Evolutionary conservation across 2,329 filamentous ascomycete species (phyloP).

Genomic region (Ophiosphaerella korrae): DNA sequence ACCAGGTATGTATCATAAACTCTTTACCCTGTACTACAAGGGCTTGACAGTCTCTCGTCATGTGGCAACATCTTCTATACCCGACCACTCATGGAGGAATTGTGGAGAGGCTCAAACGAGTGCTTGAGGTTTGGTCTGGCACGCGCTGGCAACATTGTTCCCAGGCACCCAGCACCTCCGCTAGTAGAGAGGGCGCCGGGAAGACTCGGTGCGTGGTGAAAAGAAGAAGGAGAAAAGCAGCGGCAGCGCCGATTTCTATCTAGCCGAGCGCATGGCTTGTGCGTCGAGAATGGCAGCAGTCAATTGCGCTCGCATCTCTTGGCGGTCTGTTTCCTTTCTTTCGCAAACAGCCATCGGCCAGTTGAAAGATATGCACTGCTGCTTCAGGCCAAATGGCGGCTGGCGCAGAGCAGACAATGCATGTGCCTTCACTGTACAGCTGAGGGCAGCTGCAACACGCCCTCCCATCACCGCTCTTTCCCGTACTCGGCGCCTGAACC

Average conservation of each 20-base stretch:
- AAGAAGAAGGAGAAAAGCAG: slow-evolving; percentile 13
- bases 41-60: neutral
- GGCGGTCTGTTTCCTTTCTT: slow-evolving; percentile 16
- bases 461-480: slow-evolving; percentile 27
- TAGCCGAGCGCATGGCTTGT: slow-evolving; percentile 12
- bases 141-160: slow-evolving; percentile 35
- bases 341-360: slow-evolving; percentile 22
- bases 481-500: slow-evolving; percentile 22
- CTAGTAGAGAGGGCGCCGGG: slow-evolving; percentile 34
- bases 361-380: slow-evolving; percentile 29
- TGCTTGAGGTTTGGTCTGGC: slow-evolving; percentile 40
- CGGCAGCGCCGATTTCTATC: slow-evolving; percentile 12
- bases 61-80: slow-evolving; percentile 43
- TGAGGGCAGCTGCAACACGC: slow-evolving; percentile 6
- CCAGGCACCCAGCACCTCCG: slow-evolving; percentile 42
- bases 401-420: slow-evolving; percentile 27
- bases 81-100: slow-evolving; percentile 37
- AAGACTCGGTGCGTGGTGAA: slow-evolving; percentile 39
- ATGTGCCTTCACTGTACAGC: slow-evolving; percentile 11
- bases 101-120: slow-evolving; percentile 46
- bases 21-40: no score
- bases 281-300: slow-evolving; percentile 1
- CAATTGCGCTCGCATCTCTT: slow-evolving; percentile 14
- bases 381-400: slow-evolving; percentile 41
- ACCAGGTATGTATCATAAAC: no score